Base-by-base conservation (phyloP, 768 basidiomycete species). In the Termitomyces sp. region DNA sequence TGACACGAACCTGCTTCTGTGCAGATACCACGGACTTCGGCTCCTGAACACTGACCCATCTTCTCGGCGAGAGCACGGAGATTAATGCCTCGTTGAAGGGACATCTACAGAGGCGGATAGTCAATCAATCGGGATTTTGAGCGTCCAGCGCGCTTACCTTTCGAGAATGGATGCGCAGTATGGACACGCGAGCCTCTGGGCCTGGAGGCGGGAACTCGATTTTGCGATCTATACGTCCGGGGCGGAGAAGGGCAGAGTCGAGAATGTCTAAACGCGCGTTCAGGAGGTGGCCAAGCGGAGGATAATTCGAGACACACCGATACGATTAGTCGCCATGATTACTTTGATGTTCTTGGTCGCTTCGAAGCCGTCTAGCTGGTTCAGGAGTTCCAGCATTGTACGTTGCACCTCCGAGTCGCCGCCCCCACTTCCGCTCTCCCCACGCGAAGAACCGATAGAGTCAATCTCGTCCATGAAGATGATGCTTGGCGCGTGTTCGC, bases 381-480 rank as follows among this genome's bases (percentile, higher is more conserved):
- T 93, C 65, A 95, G 73, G 71, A 95, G 70, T 71, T 95, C 92
- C 75, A 94, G 72, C 92, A 94, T 93, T 58, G 92, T 95, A 56
- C 92, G 76, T 76, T 95, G 91, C 59, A 93, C 92, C 71, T 94
- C 93, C 3, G 88, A 91, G 67, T 95, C 92, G 1, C 92, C 91
- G 44, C 87, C 87, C 22, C 91, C 90, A 52, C 91, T 91, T 18
- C 95, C 93, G 68, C 95, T 87, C 70, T 95, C 92, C 12, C 95
- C 93, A 70, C 95, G 76, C 62, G 93, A 93, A 62, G 88, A 91
- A 56, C 96, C 96, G 68, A 98, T 98, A 20, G 92, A 94, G 75
- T 98, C 96, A 63, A 98, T 98, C 75, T 98, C 96, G 71, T 98
- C 96, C 95, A 98, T 97, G 79, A 98, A 98, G 70, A 98, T 97